Evolutionary conservation across 1,284 basidiomycete species (phyloP).

Genomic region (Trichosporon inkin): DNA sequence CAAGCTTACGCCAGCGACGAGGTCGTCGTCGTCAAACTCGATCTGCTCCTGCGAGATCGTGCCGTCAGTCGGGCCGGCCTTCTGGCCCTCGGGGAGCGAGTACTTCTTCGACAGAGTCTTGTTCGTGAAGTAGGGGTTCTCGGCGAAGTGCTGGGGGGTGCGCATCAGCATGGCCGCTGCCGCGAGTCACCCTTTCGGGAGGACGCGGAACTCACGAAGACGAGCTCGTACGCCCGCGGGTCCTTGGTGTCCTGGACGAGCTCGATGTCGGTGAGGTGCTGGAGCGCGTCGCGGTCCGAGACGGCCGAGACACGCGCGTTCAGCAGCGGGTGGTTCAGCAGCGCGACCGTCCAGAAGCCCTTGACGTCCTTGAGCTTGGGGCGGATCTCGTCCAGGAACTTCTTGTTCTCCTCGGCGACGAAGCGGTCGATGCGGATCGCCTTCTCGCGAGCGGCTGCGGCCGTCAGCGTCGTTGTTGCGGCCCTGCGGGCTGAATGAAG

Average conservation of each 20-base stretch:
- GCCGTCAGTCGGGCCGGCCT: conserved; percentile 33
- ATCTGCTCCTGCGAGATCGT: conserved; percentile 36
- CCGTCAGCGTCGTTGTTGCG: background rate
- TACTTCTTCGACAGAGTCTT: conserved; percentile 43
- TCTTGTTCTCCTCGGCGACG: conserved; percentile 28
- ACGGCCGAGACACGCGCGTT: conserved; percentile 28
- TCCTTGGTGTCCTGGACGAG: conserved; percentile 44
- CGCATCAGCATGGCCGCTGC: background rate
- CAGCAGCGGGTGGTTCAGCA: conserved; percentile 34
- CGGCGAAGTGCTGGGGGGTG: conserved; percentile 38
- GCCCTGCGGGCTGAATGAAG: background rate
- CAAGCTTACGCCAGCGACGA: conserved; percentile 30
- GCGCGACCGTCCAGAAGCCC: conserved; percentile 39
- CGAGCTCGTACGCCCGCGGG: conserved; percentile 44
- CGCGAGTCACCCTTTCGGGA: too few species aligned
- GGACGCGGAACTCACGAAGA: conserved; percentile 40
- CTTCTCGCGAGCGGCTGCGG: conserved; percentile 34
- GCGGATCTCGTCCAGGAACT: conserved; percentile 30
- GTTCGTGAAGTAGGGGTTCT: conserved; percentile 51
- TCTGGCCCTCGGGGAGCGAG: conserved; percentile 28
- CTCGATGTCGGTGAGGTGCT: conserved; percentile 44
- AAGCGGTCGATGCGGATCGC: conserved; percentile 30
- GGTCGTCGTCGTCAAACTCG: conserved; percentile 34
- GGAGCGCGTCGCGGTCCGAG: conserved; percentile 44
- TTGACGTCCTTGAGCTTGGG: conserved; percentile 37